A percentile compares a stretch with the other conserved stretches of the same genome.
These are phyloP conservation scores for Trichoderma gracile DNA, from an alignment of 2,329 filamentous ascomycete species.

Conservation along the genomic window DNA sequence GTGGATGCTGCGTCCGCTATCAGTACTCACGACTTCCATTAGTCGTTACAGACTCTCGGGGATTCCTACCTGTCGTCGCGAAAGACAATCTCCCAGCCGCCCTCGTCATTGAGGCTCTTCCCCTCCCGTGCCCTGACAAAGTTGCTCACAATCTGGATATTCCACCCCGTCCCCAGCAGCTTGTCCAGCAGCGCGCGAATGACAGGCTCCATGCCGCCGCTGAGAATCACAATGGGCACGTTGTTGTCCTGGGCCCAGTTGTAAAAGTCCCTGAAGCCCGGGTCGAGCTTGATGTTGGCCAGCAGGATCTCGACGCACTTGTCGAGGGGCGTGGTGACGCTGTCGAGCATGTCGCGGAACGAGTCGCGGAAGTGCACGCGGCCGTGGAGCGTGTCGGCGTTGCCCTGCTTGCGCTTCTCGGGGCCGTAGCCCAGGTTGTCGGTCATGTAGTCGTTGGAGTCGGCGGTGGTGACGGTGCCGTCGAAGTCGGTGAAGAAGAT, in stretches of 20 bases:
- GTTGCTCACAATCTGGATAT: constrained; percentile 91
- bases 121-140: constrained; percentile 64
- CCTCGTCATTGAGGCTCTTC: constrained; percentile 74
- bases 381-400: constrained; percentile 73
- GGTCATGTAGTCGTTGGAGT: constrained; percentile 72
- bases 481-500: constrained; percentile 99
- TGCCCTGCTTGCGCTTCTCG: constrained; percentile 69
- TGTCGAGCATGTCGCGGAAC: constrained; percentile 91
- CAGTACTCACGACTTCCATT: background rate
- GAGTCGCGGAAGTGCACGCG: constrained; percentile 76
- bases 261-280: constrained; percentile 85
- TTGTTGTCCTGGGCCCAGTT: constrained; percentile 78
- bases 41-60: background rate
- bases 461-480: constrained; percentile 81
- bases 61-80: constrained; percentile 67
- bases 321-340: constrained; percentile 74
- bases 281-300: constrained; percentile 84
- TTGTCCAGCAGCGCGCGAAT: constrained; percentile 81
- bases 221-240: constrained; percentile 88
- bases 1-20: constrained; percentile 59
- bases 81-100: constrained; percentile 85
- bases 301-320: constrained; percentile 78
- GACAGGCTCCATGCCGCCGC: constrained; percentile 88
- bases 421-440: constrained; percentile 87
- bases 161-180: constrained; percentile 73